phyloP scores from a whole-genome alignment of 768 basidiomycete species.

The Pulveroboletus sp. region DNA sequence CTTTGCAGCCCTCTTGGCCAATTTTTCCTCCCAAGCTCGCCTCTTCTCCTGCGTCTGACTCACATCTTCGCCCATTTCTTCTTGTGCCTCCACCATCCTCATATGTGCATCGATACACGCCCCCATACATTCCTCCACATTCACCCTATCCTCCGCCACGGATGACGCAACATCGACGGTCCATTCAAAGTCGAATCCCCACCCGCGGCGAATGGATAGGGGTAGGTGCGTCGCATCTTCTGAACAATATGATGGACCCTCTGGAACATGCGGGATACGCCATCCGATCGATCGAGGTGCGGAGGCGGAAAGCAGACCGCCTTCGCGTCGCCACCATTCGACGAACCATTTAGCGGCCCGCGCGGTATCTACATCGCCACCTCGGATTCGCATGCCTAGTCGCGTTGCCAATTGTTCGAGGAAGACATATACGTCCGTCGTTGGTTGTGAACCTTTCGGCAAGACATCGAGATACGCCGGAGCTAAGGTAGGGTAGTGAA shows the following conservation, averaged over 20 bases:
- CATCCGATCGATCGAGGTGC: constrained; percentile 26
- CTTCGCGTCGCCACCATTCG: constrained; percentile 81
- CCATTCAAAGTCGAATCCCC: constrained; percentile 89
- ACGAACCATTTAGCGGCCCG: constrained; percentile 81
- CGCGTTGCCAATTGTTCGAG: constrained; percentile 64
- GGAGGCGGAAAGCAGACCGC: constrained; percentile 51
- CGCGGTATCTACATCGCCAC: constrained; percentile 63
- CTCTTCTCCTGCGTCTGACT: constrained; percentile 75
- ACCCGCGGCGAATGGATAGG: constrained; percentile 47
- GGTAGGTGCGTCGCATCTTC: neutral
- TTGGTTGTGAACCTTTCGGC: constrained; percentile 50
- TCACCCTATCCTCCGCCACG: constrained; percentile 9
- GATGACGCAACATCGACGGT: constrained; percentile 18
- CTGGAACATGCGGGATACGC: neutral
- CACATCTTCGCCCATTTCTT: constrained; percentile 49
- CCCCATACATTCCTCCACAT: constrained; percentile 67
- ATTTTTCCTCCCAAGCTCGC: constrained; percentile 38
- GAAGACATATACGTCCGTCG: constrained; percentile 59
- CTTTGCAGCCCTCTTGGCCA: constrained; percentile 35
- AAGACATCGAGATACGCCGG: constrained; percentile 68
- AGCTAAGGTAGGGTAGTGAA: constrained; percentile 33
- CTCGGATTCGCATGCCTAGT: constrained; percentile 78
- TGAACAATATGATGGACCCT: neutral
- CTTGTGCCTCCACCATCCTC: constrained; percentile 41
- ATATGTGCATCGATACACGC: constrained; percentile 57